Base-by-base conservation (phyloP, 805 yeast genomes). In the Candida fluviatilis region DNA sequence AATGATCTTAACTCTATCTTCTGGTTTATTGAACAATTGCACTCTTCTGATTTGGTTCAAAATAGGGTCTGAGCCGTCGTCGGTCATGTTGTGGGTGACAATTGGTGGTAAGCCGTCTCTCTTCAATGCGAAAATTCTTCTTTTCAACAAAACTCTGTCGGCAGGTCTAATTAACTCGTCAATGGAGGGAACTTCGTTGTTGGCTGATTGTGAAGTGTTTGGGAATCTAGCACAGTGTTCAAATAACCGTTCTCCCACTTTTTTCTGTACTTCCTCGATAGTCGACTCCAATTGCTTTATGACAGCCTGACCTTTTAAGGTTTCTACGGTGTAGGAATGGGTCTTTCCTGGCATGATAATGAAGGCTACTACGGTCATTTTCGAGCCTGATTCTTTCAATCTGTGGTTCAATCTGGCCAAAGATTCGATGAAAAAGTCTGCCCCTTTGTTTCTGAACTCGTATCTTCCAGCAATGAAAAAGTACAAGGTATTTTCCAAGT, bases 301-400 rank as follows among this genome's bases (percentile, higher is more conserved):
- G 33, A 90, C 97, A 1, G 98, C 97, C 65, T 93, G 99, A 32
- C 96, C 95, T 66, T 84, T 86, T 51, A 91, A 75, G 4, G 98
- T 93, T 59, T 91, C 98, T 23, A 89, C 95, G 2, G 98, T 93
- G 63, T 88, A 91, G 0, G 97, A 90, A 52, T 85, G 82, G 40
- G 95, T 90, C 36, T 82, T 79, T 13, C 97, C 98, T 2, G 99
- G 99, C 98, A 93, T 93, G 62, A 91, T 91, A 54, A 91, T 88
- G 57, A 91, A 91, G 8, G 98, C 98, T 31, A 91, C 97, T 15
- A 91, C 93, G 0, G 98, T 91, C 73, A 82, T 84, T 51, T 84
- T 86, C 4, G 96, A 84, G 30, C 87, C 87, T 4, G 78, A 63
- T 40, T 78, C 81, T 66, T 93, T 88, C 55, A 91, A 76, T 43